phyloP scores from a whole-genome alignment of 1,139 yeast species.

The Williopsis jadinii region DNA sequence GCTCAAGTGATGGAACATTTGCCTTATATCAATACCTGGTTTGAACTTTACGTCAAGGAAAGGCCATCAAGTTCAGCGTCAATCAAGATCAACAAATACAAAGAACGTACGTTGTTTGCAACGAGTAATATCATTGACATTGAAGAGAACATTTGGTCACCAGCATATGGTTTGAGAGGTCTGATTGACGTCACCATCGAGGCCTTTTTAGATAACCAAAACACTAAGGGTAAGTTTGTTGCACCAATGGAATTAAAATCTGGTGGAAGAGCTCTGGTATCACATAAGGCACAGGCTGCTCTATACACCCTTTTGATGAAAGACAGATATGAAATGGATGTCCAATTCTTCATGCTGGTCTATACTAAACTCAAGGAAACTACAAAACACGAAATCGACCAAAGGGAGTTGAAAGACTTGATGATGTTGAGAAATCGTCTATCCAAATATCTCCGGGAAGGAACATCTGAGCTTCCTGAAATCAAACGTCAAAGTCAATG shows the following conservation, averaged over 20 bases:
- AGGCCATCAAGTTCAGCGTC: slow-evolving; percentile 21
- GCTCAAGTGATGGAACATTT: slow-evolving; percentile 44
- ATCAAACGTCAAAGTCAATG: slow-evolving; percentile 52
- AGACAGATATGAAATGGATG: slow-evolving; percentile 69
- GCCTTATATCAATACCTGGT: slow-evolving; percentile 61
- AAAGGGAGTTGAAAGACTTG: slow-evolving; percentile 52
- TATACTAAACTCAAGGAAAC: slow-evolving; percentile 62
- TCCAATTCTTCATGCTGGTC: slow-evolving; percentile 60
- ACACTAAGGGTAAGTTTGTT: slow-evolving; percentile 36
- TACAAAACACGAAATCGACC: slow-evolving; percentile 47
- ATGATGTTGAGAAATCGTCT: slow-evolving; percentile 66
- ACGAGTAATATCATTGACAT: slow-evolving; percentile 67
- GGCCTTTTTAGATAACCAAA: slow-evolving; percentile 36
- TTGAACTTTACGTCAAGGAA: slow-evolving; percentile 33
- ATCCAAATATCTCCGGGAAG: slow-evolving; percentile 50
- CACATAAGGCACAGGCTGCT: slow-evolving; percentile 84
- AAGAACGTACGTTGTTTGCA: slow-evolving; percentile 37
- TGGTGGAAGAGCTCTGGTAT: slow-evolving; percentile 52
- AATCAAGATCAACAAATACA: slow-evolving; percentile 33
- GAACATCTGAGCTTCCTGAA: slow-evolving; percentile 49
- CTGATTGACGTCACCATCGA: slow-evolving; percentile 83
- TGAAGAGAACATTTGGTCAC: slow-evolving; percentile 91
- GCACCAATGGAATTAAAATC: slow-evolving; percentile 89
- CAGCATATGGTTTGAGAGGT: slow-evolving; percentile 87
- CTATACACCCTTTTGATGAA: slow-evolving; percentile 74